These are phyloP conservation scores for Alternaria ethzedia DNA, from an alignment of 2,329 filamentous ascomycete species.

Conservation along the genomic window DNA sequence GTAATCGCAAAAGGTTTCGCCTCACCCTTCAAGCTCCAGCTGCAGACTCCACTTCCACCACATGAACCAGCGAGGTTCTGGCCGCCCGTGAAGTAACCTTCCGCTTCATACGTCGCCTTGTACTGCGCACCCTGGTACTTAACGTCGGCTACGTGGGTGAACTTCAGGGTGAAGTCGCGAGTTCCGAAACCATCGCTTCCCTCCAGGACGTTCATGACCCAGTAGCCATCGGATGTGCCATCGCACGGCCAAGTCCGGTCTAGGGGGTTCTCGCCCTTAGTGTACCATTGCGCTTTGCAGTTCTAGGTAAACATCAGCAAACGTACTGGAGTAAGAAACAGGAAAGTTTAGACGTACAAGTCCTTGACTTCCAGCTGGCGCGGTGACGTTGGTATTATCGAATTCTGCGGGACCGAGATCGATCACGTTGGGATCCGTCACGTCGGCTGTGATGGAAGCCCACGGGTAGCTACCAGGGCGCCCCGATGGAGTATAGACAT, in stretches of 20 bases:
- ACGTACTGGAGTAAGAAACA: neutral
- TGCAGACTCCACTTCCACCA: conserved; percentile 29
- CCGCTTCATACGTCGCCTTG: conserved; percentile 20
- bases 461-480: conserved; percentile 30
- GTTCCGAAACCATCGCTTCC: conserved; percentile 12
- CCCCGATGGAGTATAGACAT: conserved; percentile 15
- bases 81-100: conserved; percentile 21
- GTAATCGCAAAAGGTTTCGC: neutral
- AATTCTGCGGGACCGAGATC: conserved; percentile 13
- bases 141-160: conserved; percentile 26
- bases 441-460: conserved; percentile 25
- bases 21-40: conserved; percentile 8
- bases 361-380: conserved; percentile 26
- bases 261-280: conserved; percentile 15
- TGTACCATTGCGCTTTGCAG: conserved; percentile 34
- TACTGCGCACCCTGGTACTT: conserved; percentile 18
- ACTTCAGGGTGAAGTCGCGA: conserved; percentile 30
- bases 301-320: conserved; percentile 15
- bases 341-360: neutral
- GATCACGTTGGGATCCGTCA: conserved; percentile 37
- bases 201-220: conserved; percentile 28
- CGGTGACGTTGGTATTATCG: conserved; percentile 11
- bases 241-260: conserved; percentile 37
- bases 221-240: conserved; percentile 25
- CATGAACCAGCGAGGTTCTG: conserved; percentile 23